Evolutionary conservation across 2,329 filamentous ascomycete genomes (phyloP).

Genomic region (Botrytis deweyae): DNA sequence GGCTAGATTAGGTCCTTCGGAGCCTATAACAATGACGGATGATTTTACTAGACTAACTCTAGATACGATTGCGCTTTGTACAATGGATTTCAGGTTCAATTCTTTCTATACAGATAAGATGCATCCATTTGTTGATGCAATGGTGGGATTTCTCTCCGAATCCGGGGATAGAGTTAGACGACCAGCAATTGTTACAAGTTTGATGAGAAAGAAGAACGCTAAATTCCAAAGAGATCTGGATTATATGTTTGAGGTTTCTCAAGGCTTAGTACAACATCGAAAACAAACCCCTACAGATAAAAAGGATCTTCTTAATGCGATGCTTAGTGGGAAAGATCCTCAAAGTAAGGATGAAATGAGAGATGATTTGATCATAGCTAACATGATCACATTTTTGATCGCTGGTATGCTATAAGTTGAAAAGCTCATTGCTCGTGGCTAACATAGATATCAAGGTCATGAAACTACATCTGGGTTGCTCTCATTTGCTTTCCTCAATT

Average conservation of each 20-base stretch:
- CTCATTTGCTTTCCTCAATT: conserved; percentile 50
- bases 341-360: conserved; percentile 62
- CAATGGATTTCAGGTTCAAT: conserved; percentile 60
- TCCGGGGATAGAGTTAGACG: conserved; percentile 51
- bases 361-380: conserved; percentile 62
- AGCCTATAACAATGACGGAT: conserved; percentile 58
- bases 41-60: conserved; percentile 71
- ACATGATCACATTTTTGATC: conserved; percentile 70
- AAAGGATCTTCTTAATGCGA: conserved; percentile 66
- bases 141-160: conserved; percentile 62
- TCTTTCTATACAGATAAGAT: conserved; percentile 67
- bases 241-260: conserved; percentile 52
- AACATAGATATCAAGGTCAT: conserved; percentile 51
- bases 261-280: conserved; percentile 58
- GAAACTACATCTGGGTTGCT: conserved; percentile 63
- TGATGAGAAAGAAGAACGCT: conserved; percentile 46
- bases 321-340: conserved; percentile 65
- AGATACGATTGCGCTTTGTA: conserved; percentile 67
- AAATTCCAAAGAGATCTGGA: conserved; percentile 55
- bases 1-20: conserved; percentile 58
- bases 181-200: conserved; percentile 47
- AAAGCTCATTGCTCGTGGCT: conserved; percentile 43
- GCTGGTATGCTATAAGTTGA: conserved; percentile 33
- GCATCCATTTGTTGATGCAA: conserved; percentile 68
- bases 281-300: conserved; percentile 54